Conservation (phyloP, 1,284 basidiomycete genomes). For the Rhizoctonia solani region DNA sequence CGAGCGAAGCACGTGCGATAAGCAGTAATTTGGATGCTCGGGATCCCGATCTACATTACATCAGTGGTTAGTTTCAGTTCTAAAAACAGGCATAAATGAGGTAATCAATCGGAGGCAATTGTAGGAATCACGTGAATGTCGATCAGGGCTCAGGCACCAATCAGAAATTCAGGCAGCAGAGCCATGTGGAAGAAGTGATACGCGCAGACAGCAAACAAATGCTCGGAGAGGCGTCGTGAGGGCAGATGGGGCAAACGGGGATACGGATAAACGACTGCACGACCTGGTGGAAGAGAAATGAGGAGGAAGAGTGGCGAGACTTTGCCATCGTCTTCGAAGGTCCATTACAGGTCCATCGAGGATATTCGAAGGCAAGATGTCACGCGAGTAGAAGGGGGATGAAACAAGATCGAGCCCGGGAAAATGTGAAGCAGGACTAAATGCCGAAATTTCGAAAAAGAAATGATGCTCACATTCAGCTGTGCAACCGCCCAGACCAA, state of each 20-base stretch:
- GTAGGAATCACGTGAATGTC: constrained; percentile 8
- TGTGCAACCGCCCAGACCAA: constrained; percentile 81
- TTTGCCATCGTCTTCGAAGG: neutral
- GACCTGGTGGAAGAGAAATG: neutral
- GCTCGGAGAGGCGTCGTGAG: neutral
- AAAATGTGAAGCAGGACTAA: neutral
- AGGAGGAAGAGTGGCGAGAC: neutral
- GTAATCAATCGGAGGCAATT: neutral
- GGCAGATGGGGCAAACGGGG: neutral
- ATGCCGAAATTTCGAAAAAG: neutral
- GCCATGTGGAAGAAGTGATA: constrained; percentile 41
- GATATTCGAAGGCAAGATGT: neutral
- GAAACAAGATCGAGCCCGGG: neutral
- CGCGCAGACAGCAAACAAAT: neutral
- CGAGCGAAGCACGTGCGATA: constrained; percentile 66
- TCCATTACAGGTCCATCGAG: too few species aligned
- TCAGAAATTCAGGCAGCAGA: constrained; percentile 6
- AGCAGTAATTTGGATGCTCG: constrained; percentile 58
- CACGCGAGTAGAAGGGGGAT: neutral
- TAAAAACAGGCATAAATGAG: neutral
- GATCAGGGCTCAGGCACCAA: constrained; percentile 33
- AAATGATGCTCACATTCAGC: constrained; percentile 53
- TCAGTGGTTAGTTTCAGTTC: neutral
- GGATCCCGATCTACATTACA: constrained; percentile 39
- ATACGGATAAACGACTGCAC: neutral